A percentile compares a stretch with the other conserved stretches of the same genome.
These are phyloP conservation scores for Tulasnella sp. DNA, from an alignment of 768 basidiomycete species.

Conservation along the genomic window DNA sequence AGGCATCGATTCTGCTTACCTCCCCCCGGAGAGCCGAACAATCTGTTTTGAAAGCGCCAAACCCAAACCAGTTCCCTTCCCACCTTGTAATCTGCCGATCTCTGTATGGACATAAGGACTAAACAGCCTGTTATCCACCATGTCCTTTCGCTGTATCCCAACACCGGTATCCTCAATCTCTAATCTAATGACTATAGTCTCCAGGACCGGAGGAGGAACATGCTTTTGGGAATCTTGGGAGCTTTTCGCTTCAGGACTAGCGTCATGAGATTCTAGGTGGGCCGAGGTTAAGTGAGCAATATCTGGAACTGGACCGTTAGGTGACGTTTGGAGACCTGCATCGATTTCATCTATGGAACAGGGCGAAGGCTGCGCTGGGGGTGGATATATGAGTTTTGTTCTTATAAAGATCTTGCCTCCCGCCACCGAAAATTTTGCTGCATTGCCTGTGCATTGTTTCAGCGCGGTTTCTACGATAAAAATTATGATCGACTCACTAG, in stretches of 20 bases:
- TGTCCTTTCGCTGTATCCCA: constrained; percentile 22
- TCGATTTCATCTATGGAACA: neutral
- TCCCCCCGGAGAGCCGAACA: constrained; percentile 30
- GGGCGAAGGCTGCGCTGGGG: too few species aligned
- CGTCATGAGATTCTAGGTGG: too few species aligned
- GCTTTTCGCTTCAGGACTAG: too few species aligned
- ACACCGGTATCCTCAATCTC: constrained; percentile 34
- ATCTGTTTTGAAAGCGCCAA: constrained; percentile 33
- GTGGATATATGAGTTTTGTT: constrained; percentile 22
- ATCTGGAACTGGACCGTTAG: neutral
- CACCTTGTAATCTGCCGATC: constrained; percentile 32
- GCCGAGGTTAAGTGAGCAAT: too few species aligned
- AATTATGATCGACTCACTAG: constrained; percentile 11
- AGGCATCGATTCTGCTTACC: constrained; percentile 14
- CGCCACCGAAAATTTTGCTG: constrained; percentile 23
- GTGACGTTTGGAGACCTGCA: neutral
- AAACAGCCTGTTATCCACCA: constrained; percentile 11
- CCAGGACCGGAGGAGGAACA: too few species aligned
- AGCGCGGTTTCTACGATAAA: neutral
- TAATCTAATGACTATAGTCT: constrained; percentile 32
- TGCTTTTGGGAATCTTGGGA: too few species aligned
- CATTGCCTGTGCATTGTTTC: constrained; percentile 17
- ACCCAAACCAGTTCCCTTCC: constrained; percentile 31
- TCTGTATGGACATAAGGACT: constrained; percentile 30
- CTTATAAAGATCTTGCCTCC: constrained; percentile 22